Conservation (phyloP, 352 stramenopile genomes). For the Aphanomyces euteiches region DNA sequence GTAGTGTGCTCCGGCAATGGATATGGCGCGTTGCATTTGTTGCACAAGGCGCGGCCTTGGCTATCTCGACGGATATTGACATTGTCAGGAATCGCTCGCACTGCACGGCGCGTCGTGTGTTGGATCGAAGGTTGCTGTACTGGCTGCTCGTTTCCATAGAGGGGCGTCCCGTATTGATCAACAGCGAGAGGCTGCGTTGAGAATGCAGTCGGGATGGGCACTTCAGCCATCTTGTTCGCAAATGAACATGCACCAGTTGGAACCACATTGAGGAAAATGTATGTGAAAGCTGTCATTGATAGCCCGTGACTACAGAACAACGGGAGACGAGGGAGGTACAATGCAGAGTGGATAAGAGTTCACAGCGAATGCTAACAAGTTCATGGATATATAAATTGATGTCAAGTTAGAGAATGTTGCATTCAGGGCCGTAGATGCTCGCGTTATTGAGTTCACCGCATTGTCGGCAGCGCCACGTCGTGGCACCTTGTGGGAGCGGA, state of each 20-base stretch:
- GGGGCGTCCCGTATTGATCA: slow-evolving; percentile 21
- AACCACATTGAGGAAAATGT: too few species aligned
- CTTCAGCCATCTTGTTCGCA: too few species aligned
- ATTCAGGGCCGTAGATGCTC: slow-evolving; percentile 71
- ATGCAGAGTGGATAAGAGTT: too few species aligned
- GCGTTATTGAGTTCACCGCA: slow-evolving; percentile 77
- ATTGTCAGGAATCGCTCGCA: slow-evolving; percentile 55
- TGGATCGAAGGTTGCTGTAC: too few species aligned
- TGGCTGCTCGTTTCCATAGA: not conserved
- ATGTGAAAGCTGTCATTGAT: too few species aligned
- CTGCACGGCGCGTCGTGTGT: not conserved
- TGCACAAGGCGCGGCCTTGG: slow-evolving; percentile 68
- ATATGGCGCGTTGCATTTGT: slow-evolving; percentile 66
- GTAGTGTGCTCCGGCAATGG: slow-evolving; percentile 59
- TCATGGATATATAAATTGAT: slow-evolving; percentile 5
- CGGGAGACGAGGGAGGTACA: too few species aligned
- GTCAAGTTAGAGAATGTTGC: slow-evolving; percentile 43
- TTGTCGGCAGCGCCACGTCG: slow-evolving; percentile 66
- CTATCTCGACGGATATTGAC: slow-evolving; percentile 59
- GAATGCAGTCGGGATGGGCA: not conserved
- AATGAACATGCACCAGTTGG: too few species aligned
- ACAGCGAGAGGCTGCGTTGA: slow-evolving; percentile 14
- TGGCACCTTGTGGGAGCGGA: slow-evolving; percentile 58
- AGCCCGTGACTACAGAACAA: too few species aligned
- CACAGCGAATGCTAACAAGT: too few species aligned